phyloP scores from a whole-genome alignment of 2,329 filamentous ascomycete genomes.

The Aureobasidium sp. region DNA sequence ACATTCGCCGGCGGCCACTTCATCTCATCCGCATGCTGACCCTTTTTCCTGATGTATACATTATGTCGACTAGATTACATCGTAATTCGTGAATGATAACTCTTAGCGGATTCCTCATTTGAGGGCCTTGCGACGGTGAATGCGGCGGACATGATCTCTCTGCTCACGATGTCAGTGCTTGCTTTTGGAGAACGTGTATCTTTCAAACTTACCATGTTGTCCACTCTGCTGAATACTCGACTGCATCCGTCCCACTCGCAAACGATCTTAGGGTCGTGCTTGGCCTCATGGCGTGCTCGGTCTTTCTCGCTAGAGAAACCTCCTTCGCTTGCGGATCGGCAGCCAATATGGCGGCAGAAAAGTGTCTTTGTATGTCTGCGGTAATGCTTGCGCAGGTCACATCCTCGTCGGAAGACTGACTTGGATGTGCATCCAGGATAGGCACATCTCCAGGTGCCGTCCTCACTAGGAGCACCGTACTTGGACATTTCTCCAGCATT shows the following conservation, averaged over 20 bases:
- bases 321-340: constrained; percentile 49
- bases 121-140: constrained; percentile 18
- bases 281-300: constrained; percentile 54
- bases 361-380: constrained; percentile 56
- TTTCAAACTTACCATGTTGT: constrained; percentile 49
- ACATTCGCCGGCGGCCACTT: constrained; percentile 3
- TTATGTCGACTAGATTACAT: background rate
- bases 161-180: constrained; percentile 15
- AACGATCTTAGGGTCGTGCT: constrained; percentile 54
- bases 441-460: constrained; percentile 51
- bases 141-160: constrained; percentile 24
- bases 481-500: constrained; percentile 29
- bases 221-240: constrained; percentile 53
- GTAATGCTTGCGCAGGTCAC: constrained; percentile 57
- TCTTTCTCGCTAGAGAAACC: constrained; percentile 60
- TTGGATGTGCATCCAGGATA: constrained; percentile 54
- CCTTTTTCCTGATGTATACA: constrained; percentile 2
- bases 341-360: constrained; percentile 53
- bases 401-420: constrained; percentile 52
- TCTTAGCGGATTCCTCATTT: background rate
- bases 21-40: background rate
- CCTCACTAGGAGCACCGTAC: constrained; percentile 38
- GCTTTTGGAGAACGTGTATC: background rate
- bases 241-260: constrained; percentile 54
- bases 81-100: constrained; percentile 2